Evolutionary conservation across 306 rosid genomes (phyloP), one percentile per base, ranked within the genome.

Genomic region (Crataegus laevigata): DNA sequence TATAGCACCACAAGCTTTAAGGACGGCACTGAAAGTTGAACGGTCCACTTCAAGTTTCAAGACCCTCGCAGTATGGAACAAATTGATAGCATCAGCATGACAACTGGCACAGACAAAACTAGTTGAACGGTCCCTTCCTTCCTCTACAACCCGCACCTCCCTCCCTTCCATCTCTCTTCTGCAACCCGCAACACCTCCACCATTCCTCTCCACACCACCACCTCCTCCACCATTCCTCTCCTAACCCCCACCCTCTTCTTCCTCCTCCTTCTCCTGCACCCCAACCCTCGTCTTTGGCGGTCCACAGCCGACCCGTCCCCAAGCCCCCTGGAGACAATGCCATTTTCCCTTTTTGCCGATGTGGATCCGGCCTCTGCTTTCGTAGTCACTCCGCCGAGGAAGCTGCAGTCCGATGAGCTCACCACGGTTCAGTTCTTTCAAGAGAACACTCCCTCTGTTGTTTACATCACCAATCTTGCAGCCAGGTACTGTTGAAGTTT

Each of bases 371-470:
- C 99, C 45, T 77, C 91, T 11, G 96, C 99, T 50, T 94, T 94
- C 69, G 93, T 94, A 8, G 88, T 88, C 75, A 85, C 89, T 62
- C 17, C 96, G 3, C 90, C 90, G 10, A 82, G 92, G 78, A 94
- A 89, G 81, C 55, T 94, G 26, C 96, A 94, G 78, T 62, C 93
- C 65, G 98, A 94, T 81, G 97, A 94, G 82, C 99, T 90, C 72
- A 96, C 99, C 17, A 94, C 99, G 0, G 98, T 94, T 67, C 92
- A 96, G 25, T 91, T 94, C 60, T 90, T 94, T 64, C 96, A 89
- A 83, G 96, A 92, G 78, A 94, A 92, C 78, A 92, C 96, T 32
- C 98, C 98, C 54, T 94, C 97, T 59, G 98, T 96, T 13, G 99
- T 96, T 40, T 88, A 89, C 83, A 96, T 96, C 79, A 96, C 98